A percentile compares a stretch with the other conserved stretches of the same genome.
These are phyloP conservation scores for Hypoxylon fragiforme DNA, from an alignment of 495 filamentous ascomycete species.

Conservation along the genomic window DNA sequence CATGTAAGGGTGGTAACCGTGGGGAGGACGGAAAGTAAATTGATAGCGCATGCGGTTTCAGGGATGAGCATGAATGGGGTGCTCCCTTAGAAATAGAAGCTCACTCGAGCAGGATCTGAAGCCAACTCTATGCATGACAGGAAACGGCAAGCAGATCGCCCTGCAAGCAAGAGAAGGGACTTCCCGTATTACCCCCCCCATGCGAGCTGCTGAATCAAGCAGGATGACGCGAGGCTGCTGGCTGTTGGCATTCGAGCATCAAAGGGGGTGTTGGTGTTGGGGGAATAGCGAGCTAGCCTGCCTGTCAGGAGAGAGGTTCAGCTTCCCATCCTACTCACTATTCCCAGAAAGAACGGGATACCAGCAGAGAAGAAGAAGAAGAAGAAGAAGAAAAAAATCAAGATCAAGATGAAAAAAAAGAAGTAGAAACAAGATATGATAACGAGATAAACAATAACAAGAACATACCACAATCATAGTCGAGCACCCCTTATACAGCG, in stretches of 20 bases:
- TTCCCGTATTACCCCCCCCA: neutral
- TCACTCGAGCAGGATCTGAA: neutral
- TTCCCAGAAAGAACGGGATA: too few relatives aligned
- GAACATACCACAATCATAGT: constrained; percentile 58
- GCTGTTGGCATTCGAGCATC: neutral
- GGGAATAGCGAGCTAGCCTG: too few relatives aligned
- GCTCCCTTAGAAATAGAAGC: neutral
- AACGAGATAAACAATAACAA: neutral
- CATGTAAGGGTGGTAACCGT: neutral
- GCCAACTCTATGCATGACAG: constrained; percentile 3
- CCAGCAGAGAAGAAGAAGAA: too few relatives aligned
- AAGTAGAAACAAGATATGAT: neutral
- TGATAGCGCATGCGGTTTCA: neutral
- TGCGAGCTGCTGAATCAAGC: constrained; percentile 15
- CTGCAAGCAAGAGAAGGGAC: too few relatives aligned
- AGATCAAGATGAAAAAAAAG: too few relatives aligned
- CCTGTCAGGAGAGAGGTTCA: too few relatives aligned
- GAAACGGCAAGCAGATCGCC: neutral
- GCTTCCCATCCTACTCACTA: too few relatives aligned
- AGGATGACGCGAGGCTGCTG: constrained; percentile 10
- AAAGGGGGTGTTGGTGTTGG: too few relatives aligned
- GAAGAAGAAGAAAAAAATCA: too few relatives aligned
- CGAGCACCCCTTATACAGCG: constrained; percentile 66
- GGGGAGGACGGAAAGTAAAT: neutral
- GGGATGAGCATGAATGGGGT: neutral